Percentiles rank a stretch among this genome's conserved stretches.
phyloP scores from a whole-genome alignment of 1,284 basidiomycete genomes.

The Cryptococcus sp. region DNA sequence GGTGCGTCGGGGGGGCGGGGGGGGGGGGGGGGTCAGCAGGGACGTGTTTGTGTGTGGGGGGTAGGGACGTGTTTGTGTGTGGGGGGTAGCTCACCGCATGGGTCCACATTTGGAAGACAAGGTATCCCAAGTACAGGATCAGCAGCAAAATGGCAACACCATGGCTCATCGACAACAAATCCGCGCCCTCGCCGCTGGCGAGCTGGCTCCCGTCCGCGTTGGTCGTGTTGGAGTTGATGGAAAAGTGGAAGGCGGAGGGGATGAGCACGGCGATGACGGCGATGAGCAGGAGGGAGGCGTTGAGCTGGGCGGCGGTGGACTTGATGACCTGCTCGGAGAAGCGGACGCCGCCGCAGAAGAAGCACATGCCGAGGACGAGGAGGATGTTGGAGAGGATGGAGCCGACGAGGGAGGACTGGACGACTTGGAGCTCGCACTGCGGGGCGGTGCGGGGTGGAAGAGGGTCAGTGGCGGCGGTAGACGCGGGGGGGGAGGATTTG shows the following conservation, averaged over 20 bases:
- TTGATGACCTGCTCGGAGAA: constrained; percentile 50
- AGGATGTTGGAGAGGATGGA: constrained; percentile 64
- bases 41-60: neutral
- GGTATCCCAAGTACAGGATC: constrained; percentile 64
- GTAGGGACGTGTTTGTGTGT: neutral
- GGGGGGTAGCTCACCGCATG: constrained; percentile 56
- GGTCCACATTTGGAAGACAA: constrained; percentile 81
- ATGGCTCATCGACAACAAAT: constrained; percentile 70
- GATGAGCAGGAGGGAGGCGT: constrained; percentile 54
- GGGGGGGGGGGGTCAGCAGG: neutral
- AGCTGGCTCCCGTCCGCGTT: constrained; percentile 22
- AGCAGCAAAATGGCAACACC: constrained; percentile 79
- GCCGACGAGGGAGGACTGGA: constrained; percentile 53
- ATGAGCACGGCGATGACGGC: constrained; percentile 54
- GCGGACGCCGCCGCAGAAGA: constrained; percentile 48
- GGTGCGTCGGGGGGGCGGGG: too few relatives aligned
- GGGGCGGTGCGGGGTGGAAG: too few relatives aligned
- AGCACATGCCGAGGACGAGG: constrained; percentile 73
- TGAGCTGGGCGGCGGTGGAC: constrained; percentile 49
- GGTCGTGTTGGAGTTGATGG: constrained; percentile 37
- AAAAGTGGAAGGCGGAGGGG: constrained; percentile 53
- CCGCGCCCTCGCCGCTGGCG: constrained; percentile 44
- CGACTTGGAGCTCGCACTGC: constrained; percentile 55
- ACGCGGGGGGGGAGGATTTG: too few relatives aligned
- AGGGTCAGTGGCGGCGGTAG: constrained; percentile 6